phyloP scores from a whole-genome alignment of 345 rosid species.

The Mangifera indica region DNA sequence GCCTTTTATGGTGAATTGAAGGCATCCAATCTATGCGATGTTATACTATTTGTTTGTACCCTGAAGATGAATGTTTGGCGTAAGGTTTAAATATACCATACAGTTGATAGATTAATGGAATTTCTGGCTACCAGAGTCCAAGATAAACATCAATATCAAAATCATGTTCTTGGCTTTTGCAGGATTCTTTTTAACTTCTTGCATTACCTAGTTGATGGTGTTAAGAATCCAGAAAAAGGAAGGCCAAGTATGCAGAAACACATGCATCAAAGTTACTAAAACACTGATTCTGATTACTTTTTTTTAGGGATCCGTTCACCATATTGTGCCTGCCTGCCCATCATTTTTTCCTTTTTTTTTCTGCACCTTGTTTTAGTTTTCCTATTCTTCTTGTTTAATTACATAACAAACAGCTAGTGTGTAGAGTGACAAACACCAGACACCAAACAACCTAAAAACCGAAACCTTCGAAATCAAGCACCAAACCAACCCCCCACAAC shows the following conservation, averaged over 20 bases:
- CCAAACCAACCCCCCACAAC: too few relatives aligned
- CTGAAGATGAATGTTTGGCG: not conserved
- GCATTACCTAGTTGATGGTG: slow-evolving; percentile 5
- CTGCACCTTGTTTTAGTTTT: too few relatives aligned
- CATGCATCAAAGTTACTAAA: too few relatives aligned
- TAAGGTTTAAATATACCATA: not conserved
- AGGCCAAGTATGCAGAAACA: not conserved
- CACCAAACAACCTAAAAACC: too few relatives aligned
- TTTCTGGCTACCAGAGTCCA: not conserved
- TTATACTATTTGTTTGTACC: not conserved
- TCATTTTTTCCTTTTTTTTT: too few relatives aligned
- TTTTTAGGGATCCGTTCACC: too few relatives aligned
- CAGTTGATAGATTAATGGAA: not conserved
- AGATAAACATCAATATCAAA: not conserved
- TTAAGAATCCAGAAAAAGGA: slow-evolving; percentile 10
- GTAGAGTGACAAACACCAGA: too few relatives aligned
- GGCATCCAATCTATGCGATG: not conserved
- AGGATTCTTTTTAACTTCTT: not conserved
- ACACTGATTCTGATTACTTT: too few relatives aligned
- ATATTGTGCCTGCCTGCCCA: too few relatives aligned
- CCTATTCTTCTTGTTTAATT: too few relatives aligned
- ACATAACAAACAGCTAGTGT: too few relatives aligned
- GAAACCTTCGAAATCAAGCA: too few relatives aligned
- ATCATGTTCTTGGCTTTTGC: not conserved
- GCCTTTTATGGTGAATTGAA: not conserved